These are phyloP conservation scores for Ensete glaucum DNA, from an alignment of 176 grass and related monocot genomes.

Conservation along the genomic window DNA sequence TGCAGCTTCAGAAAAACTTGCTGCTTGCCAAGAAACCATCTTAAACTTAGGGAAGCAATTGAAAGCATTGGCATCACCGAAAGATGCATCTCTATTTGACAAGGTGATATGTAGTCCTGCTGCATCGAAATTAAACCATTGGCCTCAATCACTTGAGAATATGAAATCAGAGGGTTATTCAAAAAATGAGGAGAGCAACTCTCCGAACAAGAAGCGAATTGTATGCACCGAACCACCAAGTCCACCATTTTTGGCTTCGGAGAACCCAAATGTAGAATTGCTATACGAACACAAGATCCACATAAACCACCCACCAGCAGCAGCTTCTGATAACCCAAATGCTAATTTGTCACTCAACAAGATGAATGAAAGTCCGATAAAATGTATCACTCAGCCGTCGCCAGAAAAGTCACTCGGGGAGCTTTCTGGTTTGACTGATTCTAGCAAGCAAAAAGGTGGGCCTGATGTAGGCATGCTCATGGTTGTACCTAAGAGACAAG, in stretches of 20 bases:
- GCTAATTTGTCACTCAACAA: no score
- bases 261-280: slow-evolving; percentile 8
- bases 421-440: background rate
- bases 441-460: slow-evolving; percentile 28
- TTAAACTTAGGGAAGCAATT: slow-evolving; percentile 70
- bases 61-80: slow-evolving; percentile 69
- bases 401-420: slow-evolving; percentile 4
- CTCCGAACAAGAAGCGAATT: slow-evolving; percentile 41
- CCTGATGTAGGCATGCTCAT: slow-evolving; percentile 24
- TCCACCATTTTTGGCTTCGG: background rate
- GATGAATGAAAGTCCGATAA: background rate
- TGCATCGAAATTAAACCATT: slow-evolving; percentile 17
- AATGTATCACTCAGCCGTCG: slow-evolving; percentile 17
- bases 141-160: slow-evolving; percentile 35
- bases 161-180: slow-evolving; percentile 34
- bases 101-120: slow-evolving; percentile 31
- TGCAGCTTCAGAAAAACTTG: slow-evolving; percentile 67
- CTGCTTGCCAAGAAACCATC: slow-evolving; percentile 80
- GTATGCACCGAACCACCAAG: slow-evolving; percentile 28
- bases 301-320: background rate
- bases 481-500: slow-evolving; percentile 35
- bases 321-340: no score
- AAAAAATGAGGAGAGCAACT: slow-evolving; percentile 20
- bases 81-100: slow-evolving; percentile 35
- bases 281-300: slow-evolving; percentile 1